A percentile compares a stretch with the other conserved stretches of the same genome.
phyloP scores from a whole-genome alignment of 1,284 basidiomycete species.

The Leccinum ponderosum region DNA sequence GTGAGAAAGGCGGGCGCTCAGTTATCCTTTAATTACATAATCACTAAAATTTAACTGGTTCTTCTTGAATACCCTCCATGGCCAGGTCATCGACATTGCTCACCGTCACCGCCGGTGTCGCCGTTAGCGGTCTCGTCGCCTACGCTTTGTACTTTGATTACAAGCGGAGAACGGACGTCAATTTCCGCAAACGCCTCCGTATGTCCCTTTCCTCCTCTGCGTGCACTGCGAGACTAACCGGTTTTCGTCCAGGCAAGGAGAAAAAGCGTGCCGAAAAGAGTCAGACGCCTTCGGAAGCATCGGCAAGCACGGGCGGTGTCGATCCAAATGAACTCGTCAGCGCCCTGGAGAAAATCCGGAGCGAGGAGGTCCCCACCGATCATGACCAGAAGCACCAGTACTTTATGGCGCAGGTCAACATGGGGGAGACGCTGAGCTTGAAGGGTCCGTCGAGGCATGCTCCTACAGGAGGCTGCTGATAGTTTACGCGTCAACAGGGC shows the following conservation, averaged over 20 bases:
- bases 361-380: conserved; percentile 63
- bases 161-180: conserved; percentile 84
- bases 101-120: conserved; percentile 64
- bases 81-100: conserved; percentile 44
- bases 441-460: conserved; percentile 55
- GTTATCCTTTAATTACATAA: conserved; percentile 2
- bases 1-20: conserved; percentile 24
- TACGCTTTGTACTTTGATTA: conserved; percentile 96
- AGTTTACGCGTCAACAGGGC: conserved; percentile 51
- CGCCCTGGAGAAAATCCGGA: conserved; percentile 62
- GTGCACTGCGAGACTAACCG: conserved; percentile 3
- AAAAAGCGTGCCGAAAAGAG: conserved; percentile 88
- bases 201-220: conserved; percentile 39
- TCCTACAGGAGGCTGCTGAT: not conserved
- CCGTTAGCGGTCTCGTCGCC: conserved; percentile 65
- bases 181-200: conserved; percentile 91
- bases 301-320: conserved; percentile 34
- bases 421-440: conserved; percentile 83
- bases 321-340: conserved; percentile 55
- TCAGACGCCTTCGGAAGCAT: conserved; percentile 60
- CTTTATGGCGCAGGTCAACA: conserved; percentile 88
- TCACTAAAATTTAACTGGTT: not conserved
- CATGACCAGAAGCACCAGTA: conserved; percentile 82
- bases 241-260: conserved; percentile 68
- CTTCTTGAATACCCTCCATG: conserved; percentile 31